Conservation (phyloP, 257 asterid genomes). For the Solanum bulbocastanum region DNA sequence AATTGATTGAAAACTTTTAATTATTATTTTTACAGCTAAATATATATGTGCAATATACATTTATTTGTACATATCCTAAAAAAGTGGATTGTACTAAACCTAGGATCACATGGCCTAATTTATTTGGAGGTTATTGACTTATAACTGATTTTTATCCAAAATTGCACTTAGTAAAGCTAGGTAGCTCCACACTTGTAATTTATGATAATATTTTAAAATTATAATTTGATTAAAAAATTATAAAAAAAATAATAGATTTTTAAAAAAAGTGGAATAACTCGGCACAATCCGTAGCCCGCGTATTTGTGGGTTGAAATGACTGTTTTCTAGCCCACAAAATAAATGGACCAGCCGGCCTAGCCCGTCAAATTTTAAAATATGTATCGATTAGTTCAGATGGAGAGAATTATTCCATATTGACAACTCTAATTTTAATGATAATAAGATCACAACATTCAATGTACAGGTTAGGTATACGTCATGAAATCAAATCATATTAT, state of each 20-base stretch:
- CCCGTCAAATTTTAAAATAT: no score
- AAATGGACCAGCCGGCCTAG: no score
- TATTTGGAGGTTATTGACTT: neutral
- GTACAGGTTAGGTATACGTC: neutral
- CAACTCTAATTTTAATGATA: neutral
- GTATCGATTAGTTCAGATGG: no score
- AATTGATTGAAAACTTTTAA: neutral
- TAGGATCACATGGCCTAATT: neutral
- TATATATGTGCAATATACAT: neutral
- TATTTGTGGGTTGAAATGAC: no score
- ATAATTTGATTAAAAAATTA: no score
- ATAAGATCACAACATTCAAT: neutral
- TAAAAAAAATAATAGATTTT: no score
- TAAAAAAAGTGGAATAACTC: no score
- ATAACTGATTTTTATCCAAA: neutral
- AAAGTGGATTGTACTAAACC: neutral
- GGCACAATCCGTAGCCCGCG: no score
- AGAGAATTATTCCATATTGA: no score
- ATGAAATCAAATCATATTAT: neutral
- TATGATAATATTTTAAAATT: no score
- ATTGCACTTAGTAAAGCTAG: neutral
- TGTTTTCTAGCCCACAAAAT: no score
- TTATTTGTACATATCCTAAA: neutral
- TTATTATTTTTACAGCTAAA: no score
- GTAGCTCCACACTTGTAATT: neutral